phyloP scores from a whole-genome alignment of 225 moss, liverwort and hornwort genomes.

The Physcomitrellopsis africana region DNA sequence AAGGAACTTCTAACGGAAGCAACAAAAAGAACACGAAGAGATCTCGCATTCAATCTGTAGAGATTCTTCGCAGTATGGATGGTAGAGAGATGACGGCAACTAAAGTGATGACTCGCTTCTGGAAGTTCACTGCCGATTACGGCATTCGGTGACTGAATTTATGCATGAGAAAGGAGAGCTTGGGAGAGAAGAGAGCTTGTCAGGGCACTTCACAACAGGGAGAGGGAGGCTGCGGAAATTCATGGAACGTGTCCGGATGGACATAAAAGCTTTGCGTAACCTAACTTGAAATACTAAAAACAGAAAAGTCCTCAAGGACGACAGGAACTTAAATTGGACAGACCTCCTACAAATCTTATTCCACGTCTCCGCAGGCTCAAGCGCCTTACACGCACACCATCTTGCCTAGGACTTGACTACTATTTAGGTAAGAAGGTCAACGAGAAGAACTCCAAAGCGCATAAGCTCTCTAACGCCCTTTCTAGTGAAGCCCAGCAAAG shows the following conservation, averaged over 20 bases:
- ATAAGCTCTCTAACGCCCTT: slow-evolving; percentile 19
- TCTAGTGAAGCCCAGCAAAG: neutral
- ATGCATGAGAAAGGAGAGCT: slow-evolving; percentile 4
- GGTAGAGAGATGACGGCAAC: neutral
- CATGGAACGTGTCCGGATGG: neutral
- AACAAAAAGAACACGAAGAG: neutral
- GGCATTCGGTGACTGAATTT: neutral
- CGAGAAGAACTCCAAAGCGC: neutral
- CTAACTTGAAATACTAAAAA: slow-evolving; percentile 4
- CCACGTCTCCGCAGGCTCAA: slow-evolving; percentile 2
- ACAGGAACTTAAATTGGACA: neutral
- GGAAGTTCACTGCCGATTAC: slow-evolving; percentile 26
- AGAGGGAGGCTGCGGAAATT: neutral
- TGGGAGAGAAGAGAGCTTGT: neutral
- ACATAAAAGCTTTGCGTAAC: slow-evolving; percentile 22
- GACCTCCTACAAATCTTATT: slow-evolving; percentile 28
- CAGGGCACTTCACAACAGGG: neutral
- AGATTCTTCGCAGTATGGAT: neutral
- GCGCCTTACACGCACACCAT: neutral
- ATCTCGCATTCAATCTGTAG: slow-evolving; percentile 2
- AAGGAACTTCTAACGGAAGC: slow-evolving; percentile 15
- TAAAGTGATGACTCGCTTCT: neutral
- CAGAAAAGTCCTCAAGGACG: neutral
- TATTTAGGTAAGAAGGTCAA: slow-evolving; percentile 1
- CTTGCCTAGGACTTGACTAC: neutral